Evolutionary conservation across 139 green algal species (phyloP).

Genomic region (Parachlorella kessleri): DNA sequence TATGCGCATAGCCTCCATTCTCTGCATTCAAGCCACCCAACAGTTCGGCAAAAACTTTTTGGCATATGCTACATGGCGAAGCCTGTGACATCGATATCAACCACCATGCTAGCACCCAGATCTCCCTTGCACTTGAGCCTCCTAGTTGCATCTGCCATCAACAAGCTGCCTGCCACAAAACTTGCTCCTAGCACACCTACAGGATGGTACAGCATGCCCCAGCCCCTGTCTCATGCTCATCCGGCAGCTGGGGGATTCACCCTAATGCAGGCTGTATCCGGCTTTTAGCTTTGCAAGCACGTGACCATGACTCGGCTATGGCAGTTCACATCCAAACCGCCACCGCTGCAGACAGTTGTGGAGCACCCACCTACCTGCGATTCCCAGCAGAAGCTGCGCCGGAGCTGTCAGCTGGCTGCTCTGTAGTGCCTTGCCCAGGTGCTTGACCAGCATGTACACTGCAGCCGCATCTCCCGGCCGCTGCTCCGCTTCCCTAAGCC

Average conservation of each 20-base stretch:
- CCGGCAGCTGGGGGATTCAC: too few species aligned
- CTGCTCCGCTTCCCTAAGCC: conserved; percentile 56
- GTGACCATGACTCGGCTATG: too few species aligned
- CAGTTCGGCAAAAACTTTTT: not conserved
- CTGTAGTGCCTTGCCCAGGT: conserved; percentile 59
- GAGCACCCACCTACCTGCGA: conserved; percentile 4
- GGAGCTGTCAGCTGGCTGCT: conserved; percentile 57
- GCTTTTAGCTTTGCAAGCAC: too few species aligned
- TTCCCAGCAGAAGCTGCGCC: conserved; percentile 1
- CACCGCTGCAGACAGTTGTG: too few species aligned
- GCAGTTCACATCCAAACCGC: too few species aligned
- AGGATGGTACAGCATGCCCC: too few species aligned
- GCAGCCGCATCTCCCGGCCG: conserved; percentile 29
- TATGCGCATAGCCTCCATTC: not conserved
- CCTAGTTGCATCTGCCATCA: conserved; percentile 53
- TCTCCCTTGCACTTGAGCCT: conserved; percentile 50
- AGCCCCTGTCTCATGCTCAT: too few species aligned
- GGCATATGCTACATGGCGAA: not conserved
- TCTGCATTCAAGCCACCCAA: not conserved
- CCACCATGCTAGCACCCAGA: not conserved
- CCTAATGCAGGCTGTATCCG: too few species aligned
- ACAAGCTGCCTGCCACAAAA: conserved; percentile 48
- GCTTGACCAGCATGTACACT: conserved; percentile 63
- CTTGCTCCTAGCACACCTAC: not conserved
- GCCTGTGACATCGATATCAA: too few species aligned